Conservation (phyloP, 345 rosid species). For the Boechera divaricarpa region DNA sequence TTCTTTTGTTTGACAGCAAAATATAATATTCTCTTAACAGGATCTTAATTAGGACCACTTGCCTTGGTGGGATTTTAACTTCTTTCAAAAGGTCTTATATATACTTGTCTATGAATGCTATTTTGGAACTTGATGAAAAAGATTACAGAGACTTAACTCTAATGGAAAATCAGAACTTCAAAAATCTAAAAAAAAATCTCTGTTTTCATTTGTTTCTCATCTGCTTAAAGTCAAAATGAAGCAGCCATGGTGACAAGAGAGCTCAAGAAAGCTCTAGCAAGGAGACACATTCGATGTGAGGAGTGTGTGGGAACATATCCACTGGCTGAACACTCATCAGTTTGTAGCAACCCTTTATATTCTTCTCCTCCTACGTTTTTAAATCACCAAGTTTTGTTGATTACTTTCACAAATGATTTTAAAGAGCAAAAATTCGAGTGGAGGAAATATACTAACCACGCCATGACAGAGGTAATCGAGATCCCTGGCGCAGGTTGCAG, state of each 20-base stretch:
- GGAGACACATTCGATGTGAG: conserved; percentile 93
- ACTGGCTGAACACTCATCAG: conserved; percentile 81
- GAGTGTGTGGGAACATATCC: conserved; percentile 98
- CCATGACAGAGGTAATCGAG: conserved; percentile 95
- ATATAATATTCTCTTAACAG: too few relatives aligned
- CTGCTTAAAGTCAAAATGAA: conserved; percentile 17
- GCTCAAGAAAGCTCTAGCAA: conserved; percentile 71
- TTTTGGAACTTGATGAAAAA: background rate
- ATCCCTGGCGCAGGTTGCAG: conserved; percentile 93
- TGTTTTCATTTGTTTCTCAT: conserved; percentile 20
- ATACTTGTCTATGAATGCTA: conserved; percentile 8
- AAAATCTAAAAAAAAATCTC: background rate
- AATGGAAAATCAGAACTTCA: conserved; percentile 14
- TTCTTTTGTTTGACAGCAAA: too few relatives aligned
- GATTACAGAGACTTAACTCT: conserved; percentile 4
- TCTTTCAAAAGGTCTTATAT: background rate
- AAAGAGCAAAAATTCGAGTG: background rate
- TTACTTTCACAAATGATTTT: background rate
- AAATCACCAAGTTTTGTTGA: conserved; percentile 35
- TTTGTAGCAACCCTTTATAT: conserved; percentile 71
- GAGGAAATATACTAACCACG: conserved; percentile 53
- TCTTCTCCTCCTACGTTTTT: conserved; percentile 63
- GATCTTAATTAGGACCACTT: background rate
- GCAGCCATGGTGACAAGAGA: conserved; percentile 9
- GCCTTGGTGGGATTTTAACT: background rate